Evolutionary conservation across 2,329 filamentous ascomycete genomes (phyloP).

Genomic region (Aspergillus neotritici): DNA sequence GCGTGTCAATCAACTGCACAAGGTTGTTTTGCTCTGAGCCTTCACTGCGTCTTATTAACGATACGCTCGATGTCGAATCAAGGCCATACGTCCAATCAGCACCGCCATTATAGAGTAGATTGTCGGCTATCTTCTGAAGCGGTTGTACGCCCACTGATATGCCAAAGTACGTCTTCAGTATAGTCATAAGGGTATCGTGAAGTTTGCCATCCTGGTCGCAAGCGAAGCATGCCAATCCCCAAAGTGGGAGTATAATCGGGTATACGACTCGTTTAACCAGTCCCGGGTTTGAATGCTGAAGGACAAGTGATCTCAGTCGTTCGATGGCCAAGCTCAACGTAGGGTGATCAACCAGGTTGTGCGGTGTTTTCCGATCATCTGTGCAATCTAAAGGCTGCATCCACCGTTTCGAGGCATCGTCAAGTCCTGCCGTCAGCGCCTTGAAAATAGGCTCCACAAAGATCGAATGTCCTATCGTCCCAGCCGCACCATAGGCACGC

Average conservation of each 20-base stretch:
- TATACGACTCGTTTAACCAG: slow-evolving; percentile 38
- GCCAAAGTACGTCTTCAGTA: slow-evolving; percentile 39
- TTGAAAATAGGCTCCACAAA: slow-evolving; percentile 39
- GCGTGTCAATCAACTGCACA: slow-evolving; percentile 28
- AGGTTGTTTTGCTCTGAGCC: slow-evolving; percentile 20
- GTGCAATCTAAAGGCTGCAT: slow-evolving; percentile 12
- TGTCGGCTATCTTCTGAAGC: slow-evolving; percentile 35
- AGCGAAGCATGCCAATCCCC: slow-evolving; percentile 38
- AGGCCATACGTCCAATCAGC: slow-evolving; percentile 33
- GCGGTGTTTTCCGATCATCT: slow-evolving; percentile 1
- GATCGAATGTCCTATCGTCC: slow-evolving; percentile 37
- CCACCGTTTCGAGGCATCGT: slow-evolving; percentile 23
- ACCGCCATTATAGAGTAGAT: slow-evolving; percentile 38
- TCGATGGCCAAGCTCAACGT: slow-evolving; percentile 29
- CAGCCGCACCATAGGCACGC: slow-evolving; percentile 34
- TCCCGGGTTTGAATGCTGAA: slow-evolving; percentile 40
- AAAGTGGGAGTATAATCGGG: slow-evolving; percentile 38
- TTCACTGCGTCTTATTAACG: slow-evolving; percentile 22
- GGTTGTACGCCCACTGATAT: slow-evolving; percentile 33
- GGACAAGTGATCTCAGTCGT: slow-evolving; percentile 31
- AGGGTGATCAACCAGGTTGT: slow-evolving; percentile 21
- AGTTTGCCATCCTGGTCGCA: slow-evolving; percentile 24
- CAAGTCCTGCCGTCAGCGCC: slow-evolving; percentile 29
- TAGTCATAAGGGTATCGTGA: slow-evolving; percentile 25
- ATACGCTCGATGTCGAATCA: slow-evolving; percentile 18